These are phyloP conservation scores for Penicillium corylophilum DNA, from an alignment of 2,329 filamentous ascomycete genomes.

Conservation along the genomic window DNA sequence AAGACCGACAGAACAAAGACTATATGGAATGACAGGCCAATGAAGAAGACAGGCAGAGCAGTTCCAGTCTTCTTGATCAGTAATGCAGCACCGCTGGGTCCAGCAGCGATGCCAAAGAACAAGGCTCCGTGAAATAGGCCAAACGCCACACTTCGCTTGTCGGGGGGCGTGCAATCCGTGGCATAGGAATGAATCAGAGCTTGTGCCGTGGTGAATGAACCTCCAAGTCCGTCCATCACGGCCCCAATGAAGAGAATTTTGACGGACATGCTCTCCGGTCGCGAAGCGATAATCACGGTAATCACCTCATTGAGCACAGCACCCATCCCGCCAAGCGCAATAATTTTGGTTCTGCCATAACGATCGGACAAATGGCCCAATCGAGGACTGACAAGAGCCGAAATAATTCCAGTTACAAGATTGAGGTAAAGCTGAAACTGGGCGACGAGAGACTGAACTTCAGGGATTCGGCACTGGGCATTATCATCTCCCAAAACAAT, in stretches of 20 bases:
- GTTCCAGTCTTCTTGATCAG: constrained; percentile 74
- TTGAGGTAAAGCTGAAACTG: constrained; percentile 75
- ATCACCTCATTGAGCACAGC: constrained; percentile 71
- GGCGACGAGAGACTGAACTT: constrained; percentile 74
- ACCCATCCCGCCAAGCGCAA: constrained; percentile 73
- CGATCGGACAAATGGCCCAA: constrained; percentile 84
- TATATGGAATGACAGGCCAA: constrained; percentile 69
- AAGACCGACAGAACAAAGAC: constrained; percentile 71
- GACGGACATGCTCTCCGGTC: constrained; percentile 70
- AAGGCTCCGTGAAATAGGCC: constrained; percentile 88
- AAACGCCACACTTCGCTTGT: constrained; percentile 76
- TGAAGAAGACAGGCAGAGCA: constrained; percentile 80
- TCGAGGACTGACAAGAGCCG: constrained; percentile 77
- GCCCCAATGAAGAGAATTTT: constrained; percentile 76
- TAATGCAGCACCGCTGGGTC: constrained; percentile 77
- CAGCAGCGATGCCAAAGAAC: constrained; percentile 84
- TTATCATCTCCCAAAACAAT: constrained; percentile 69
- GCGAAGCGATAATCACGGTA: constrained; percentile 74
- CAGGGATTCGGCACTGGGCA: constrained; percentile 74
- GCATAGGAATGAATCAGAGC: constrained; percentile 81
- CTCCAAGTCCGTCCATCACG: constrained; percentile 76
- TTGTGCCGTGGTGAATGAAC: constrained; percentile 83
- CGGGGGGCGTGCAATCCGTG: constrained; percentile 81
- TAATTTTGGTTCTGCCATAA: constrained; percentile 73
- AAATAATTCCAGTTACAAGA: constrained; percentile 71